Evolutionary conservation across 2,329 filamentous ascomycete genomes (phyloP), one percentile per base, ranked within the genome.

Genomic region (Botrytis squamosa): DNA sequence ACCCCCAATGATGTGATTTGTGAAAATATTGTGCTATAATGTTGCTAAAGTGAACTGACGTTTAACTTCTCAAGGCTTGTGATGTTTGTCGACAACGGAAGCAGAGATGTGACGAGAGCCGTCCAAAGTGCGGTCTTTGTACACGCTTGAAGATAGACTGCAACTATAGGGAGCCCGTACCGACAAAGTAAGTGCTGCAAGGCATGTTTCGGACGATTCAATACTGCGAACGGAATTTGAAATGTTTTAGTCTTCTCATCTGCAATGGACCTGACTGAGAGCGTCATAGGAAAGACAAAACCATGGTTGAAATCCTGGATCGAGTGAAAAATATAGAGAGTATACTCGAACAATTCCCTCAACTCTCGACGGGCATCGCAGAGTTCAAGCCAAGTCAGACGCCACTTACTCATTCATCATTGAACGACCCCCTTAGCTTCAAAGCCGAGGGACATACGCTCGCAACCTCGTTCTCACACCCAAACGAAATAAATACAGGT

Each of bases 91-190:
- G 88, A 67, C 82, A 80, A 69, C 87, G 89, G 76, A 91, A 91
- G 81, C 88, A 90, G 77, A 89, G 87, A 83, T 91, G 89, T 81
- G 88, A 90, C 79, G 89, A 91, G 80, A 83, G 85, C 78, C 84
- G 88, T 72, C 89, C 89, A 29, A 89, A 88, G 80, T 91, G 89
- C 79, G 84, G 86, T 73, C 86, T 87, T 25, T 91, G 89, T 80
- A 83, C 85, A 74, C 85, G 86, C 75, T 85, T 89, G 78, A 85
- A 86, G 77, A 84, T 89, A 75, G 86, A 88, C 57, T 91, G 89
- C 80, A 84, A 84, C 75, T 91, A 91, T 79, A 84, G 88, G 77
- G 88, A 89, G 76, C 87, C 88, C 40, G 85, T 86, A 77, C 88
- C 88, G 52, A 91, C 89, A 71, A 91, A 90, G 88, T 90, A 85